Evolutionary conservation across 345 rosid genomes (phyloP), one percentile per base, ranked within the genome.

Genomic region (Litchi chinensis): DNA sequence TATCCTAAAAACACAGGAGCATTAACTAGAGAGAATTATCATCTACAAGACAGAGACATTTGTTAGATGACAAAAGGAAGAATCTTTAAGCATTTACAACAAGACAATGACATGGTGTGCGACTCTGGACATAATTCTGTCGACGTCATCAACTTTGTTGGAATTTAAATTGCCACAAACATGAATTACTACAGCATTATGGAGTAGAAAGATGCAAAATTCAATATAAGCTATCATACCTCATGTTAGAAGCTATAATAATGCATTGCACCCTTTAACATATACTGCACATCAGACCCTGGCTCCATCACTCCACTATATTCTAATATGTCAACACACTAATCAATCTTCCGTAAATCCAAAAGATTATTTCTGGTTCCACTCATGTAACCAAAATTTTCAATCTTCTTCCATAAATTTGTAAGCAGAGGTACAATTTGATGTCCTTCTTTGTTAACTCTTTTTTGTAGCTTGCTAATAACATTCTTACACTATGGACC

Each of bases 391-490:
- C 90, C 88, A 68, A 90, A 79, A 83, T 82, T 90, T 85, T 89
- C 97, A 72, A 89, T 90, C 87, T 88, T 90, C 85, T 87, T 97
- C 99, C 99, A 97, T 74, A 97, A 79, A 83, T 88, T 89, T 10
- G 97, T 89, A 78, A 97, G 86, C 83, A 94, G 90, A 59, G 99
- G 99, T 70, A 94, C 93, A 82, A 97, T 93, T 75, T 93, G 95
- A 81, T 89, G 95, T 68, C 99, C 99, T 87, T 97, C 98, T 85
- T 94, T 97, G 66, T 87, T 94, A 24, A 97, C 86, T 84, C 93
- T 92, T 82, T 93, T 90, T 79, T 92, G 98, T 66, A 97, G 92
- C 92, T 97, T 97, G 92, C 89, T 87, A 26, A 92, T 78, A 64
- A 92, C 99, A 81, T 85, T 93, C 87, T 94, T 97, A 86, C 95